phyloP scores from a whole-genome alignment of 2,329 filamentous ascomycete species.

The Xylogone sp. region DNA sequence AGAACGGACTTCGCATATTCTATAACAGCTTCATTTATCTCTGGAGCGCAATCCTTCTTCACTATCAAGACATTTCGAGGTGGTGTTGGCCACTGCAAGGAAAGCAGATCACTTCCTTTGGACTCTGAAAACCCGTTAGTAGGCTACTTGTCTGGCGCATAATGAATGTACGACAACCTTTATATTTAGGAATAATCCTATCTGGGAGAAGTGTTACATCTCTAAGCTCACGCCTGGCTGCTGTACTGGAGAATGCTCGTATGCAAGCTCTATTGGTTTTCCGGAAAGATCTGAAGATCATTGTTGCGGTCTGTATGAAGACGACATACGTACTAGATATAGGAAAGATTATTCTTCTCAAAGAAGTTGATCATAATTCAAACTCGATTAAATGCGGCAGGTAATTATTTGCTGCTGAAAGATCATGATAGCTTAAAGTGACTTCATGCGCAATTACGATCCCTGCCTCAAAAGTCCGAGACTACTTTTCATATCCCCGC shows the following conservation, averaged over 20 bases:
- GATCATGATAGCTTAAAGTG: no score
- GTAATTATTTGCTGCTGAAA: no score
- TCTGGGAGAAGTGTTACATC: slow-evolving; percentile 46
- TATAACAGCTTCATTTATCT: slow-evolving; percentile 30
- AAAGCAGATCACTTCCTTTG: slow-evolving; percentile 55
- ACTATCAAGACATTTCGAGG: slow-evolving; percentile 66
- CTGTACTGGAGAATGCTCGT: slow-evolving; percentile 45
- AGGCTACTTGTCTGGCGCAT: slow-evolving; percentile 35
- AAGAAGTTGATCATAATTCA: no score
- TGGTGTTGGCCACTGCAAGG: slow-evolving; percentile 63
- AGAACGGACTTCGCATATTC: slow-evolving; percentile 31
- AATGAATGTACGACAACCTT: slow-evolving; percentile 41
- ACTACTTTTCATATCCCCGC: no score
- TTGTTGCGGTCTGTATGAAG: slow-evolving; percentile 2
- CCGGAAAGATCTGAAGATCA: slow-evolving; percentile 14
- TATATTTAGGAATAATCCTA: slow-evolving; percentile 60
- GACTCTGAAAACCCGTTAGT: slow-evolving; percentile 42
- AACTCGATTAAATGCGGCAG: no score
- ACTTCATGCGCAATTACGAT: no score
- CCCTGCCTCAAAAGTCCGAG: no score
- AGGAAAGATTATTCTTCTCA: background rate
- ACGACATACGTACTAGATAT: background rate
- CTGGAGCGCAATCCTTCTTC: slow-evolving; percentile 56
- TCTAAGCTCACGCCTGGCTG: slow-evolving; percentile 42
- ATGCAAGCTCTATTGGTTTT: slow-evolving; percentile 5